These are phyloP conservation scores for Penicillium occitanis DNA, from an alignment of 2,329 filamentous ascomycete species.

Conservation along the genomic window DNA sequence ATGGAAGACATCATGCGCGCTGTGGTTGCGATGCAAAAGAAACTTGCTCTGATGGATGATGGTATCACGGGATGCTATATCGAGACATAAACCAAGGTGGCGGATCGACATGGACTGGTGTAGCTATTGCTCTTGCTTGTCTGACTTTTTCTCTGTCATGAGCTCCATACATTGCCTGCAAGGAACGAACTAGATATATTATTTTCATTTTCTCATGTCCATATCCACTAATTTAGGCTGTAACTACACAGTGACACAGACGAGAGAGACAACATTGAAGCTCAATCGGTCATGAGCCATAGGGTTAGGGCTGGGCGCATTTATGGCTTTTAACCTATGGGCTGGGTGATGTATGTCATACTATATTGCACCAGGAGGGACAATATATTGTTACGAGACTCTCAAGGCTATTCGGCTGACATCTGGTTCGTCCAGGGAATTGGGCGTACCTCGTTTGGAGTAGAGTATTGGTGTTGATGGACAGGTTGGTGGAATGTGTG, in stretches of 20 bases:
- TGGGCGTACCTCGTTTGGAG: background rate
- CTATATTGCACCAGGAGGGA: too few species aligned
- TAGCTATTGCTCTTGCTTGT: background rate
- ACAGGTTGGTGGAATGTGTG: background rate
- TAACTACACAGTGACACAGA: too few species aligned
- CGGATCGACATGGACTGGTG: background rate
- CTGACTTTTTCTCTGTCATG: background rate
- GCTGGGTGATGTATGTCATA: too few species aligned
- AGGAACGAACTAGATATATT: too few species aligned
- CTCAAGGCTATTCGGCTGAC: background rate
- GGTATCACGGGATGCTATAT: slow-evolving; percentile 3
- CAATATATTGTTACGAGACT: too few species aligned
- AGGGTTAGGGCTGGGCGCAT: too few species aligned
- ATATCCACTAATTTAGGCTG: too few species aligned
- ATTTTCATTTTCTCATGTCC: too few species aligned
- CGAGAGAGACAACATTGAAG: too few species aligned
- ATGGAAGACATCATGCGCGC: slow-evolving; percentile 7
- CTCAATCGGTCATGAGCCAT: too few species aligned
- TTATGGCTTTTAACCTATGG: too few species aligned
- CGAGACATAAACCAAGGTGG: background rate
- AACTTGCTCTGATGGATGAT: background rate
- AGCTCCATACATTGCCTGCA: too few species aligned
- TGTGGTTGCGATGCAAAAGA: slow-evolving; percentile 8
- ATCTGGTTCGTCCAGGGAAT: background rate
- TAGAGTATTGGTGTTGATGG: slow-evolving; percentile 1